A percentile compares a stretch with the other conserved stretches of the same genome.
Evolutionary conservation across 2,329 filamentous ascomycete genomes (phyloP).

Genomic region (Juglanconis sp.): DNA sequence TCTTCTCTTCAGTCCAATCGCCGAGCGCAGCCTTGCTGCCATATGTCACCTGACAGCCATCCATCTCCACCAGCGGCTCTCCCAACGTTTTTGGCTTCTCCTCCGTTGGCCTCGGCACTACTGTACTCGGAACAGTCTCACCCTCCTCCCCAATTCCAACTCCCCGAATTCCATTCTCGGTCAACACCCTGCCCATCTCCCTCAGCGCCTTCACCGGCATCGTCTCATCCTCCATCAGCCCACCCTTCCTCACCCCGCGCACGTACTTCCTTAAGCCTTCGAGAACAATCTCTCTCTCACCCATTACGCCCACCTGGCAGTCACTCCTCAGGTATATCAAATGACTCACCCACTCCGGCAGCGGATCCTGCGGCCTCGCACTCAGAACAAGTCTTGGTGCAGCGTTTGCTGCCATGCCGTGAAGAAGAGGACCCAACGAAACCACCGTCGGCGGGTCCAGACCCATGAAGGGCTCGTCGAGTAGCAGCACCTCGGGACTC

Average conservation of each 20-base stretch:
- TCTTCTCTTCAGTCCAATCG: slow-evolving; percentile 66
- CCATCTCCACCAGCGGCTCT: slow-evolving; percentile 80
- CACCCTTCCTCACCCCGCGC: slow-evolving; percentile 42
- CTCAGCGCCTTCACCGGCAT: slow-evolving; percentile 46
- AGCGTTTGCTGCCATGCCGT: slow-evolving; percentile 62
- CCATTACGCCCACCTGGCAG: slow-evolving; percentile 63
- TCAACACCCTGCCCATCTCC: slow-evolving; percentile 49
- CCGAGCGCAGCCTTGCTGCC: slow-evolving; percentile 74
- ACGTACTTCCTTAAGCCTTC: slow-evolving; percentile 48
- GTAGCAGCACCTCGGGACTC: slow-evolving; percentile 74
- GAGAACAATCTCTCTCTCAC: slow-evolving; percentile 62
- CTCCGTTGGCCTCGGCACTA: not conserved
- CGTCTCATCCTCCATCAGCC: slow-evolving; percentile 42
- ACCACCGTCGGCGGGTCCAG: slow-evolving; percentile 80
- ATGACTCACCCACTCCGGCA: slow-evolving; percentile 91
- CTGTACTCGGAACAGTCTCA: slow-evolving; percentile 8
- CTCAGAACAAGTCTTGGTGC: slow-evolving; percentile 73
- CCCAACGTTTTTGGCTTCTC: slow-evolving; percentile 36
- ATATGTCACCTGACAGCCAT: slow-evolving; percentile 79
- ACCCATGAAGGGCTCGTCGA: slow-evolving; percentile 96
- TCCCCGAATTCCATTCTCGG: slow-evolving; percentile 36
- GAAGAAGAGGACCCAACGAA: slow-evolving; percentile 68
- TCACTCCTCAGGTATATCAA: slow-evolving; percentile 68
- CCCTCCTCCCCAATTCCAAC: slow-evolving; percentile 32
- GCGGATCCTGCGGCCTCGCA: slow-evolving; percentile 77